Conservation (phyloP, 306 rosid species). For the Trifolium subterraneum region DNA sequence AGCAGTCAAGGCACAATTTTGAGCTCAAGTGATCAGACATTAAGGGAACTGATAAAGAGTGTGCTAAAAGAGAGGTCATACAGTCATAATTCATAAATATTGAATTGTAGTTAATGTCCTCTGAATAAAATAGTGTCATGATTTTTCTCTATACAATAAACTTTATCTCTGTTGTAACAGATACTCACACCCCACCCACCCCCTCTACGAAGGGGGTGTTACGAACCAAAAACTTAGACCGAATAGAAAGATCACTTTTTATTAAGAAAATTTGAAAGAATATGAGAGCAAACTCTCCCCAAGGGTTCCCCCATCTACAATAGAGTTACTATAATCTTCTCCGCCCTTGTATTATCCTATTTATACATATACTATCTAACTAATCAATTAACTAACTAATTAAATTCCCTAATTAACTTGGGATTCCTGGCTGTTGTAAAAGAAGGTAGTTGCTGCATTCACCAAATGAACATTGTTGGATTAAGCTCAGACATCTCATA, state of each 20-base stretch:
- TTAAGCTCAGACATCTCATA: background rate
- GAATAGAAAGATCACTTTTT: background rate
- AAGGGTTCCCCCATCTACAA: too few species aligned
- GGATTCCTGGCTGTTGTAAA: too few species aligned
- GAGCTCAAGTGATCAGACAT: slow-evolving; percentile 2
- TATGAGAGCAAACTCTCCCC: background rate
- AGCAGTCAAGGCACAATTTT: background rate
- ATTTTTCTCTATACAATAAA: background rate
- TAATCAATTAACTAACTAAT: background rate
- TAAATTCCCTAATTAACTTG: too few species aligned
- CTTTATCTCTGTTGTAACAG: background rate
- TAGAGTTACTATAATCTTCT: too few species aligned
- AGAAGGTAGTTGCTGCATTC: background rate
- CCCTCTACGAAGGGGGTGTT: background rate
- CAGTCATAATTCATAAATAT: background rate
- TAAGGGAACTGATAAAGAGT: slow-evolving; percentile 2
- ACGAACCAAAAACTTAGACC: background rate
- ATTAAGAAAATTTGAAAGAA: background rate
- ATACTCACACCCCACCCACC: background rate
- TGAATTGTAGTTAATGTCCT: slow-evolving; percentile 1
- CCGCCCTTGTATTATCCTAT: background rate
- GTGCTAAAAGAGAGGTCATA: slow-evolving; percentile 2
- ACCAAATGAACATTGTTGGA: background rate
- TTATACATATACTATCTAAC: background rate
- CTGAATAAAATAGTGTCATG: slow-evolving; percentile 3